phyloP scores from a whole-genome alignment of 805 yeast species.

The Wickerhamomyces silvicola region DNA sequence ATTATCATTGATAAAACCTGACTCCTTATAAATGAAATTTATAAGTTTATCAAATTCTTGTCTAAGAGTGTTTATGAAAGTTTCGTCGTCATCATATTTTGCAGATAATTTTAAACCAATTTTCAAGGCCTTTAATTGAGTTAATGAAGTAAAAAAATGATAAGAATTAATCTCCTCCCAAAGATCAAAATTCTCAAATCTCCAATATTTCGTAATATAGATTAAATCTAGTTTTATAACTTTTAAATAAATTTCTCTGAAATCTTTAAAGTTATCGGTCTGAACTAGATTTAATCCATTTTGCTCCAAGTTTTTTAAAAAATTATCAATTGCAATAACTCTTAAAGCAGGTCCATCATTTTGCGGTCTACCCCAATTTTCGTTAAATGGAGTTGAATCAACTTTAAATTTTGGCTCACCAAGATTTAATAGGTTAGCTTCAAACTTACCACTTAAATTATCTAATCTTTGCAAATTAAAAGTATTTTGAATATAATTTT shows the following conservation, averaged over 20 bases:
- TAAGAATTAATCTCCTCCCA: conserved; percentile 84
- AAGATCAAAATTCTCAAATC: conserved; percentile 64
- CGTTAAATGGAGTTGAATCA: conserved; percentile 55
- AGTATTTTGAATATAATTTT: conserved; percentile 57
- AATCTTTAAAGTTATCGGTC: conserved; percentile 23
- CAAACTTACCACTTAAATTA: conserved; percentile 64
- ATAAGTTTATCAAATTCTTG: conserved; percentile 11
- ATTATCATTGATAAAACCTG: conserved; percentile 30
- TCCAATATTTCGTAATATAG: conserved; percentile 61
- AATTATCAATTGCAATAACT: conserved; percentile 54
- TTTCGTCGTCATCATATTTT: conserved; percentile 25
- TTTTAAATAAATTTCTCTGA: conserved; percentile 34
- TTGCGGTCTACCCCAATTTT: conserved; percentile 91
- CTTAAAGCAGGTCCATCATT: conserved; percentile 91
- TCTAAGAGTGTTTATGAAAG: too few species aligned
- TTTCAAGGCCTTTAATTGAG: conserved; percentile 64
- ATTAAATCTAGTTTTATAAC: conserved; percentile 64
- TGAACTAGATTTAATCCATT: conserved; percentile 25
- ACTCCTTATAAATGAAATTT: conserved; percentile 22
- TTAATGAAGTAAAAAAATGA: conserved; percentile 75
- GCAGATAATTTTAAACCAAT: conserved; percentile 42
- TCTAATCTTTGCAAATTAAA: conserved; percentile 53
- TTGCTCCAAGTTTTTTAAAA: conserved; percentile 37
- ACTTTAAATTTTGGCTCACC: conserved; percentile 89
- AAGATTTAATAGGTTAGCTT: conserved; percentile 42